phyloP scores from a whole-genome alignment of 345 rosid species.

The Moringa oleifera region DNA sequence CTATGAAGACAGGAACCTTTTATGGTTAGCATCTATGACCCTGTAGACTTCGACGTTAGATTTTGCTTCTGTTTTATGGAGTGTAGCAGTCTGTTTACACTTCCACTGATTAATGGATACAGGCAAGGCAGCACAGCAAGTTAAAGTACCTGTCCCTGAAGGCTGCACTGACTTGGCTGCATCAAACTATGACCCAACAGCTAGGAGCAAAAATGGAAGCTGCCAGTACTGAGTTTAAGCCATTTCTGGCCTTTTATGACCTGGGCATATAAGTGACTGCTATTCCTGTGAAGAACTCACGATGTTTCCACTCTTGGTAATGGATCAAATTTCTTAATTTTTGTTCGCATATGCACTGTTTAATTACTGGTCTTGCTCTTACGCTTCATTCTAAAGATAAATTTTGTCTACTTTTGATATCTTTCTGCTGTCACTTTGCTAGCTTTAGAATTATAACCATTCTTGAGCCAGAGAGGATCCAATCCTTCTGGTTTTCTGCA shows the following conservation, averaged over 20 bases:
- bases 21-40: conserved; percentile 41
- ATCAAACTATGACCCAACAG: conserved; percentile 78
- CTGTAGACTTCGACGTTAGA: background rate
- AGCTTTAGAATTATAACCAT: no score
- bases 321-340: no score
- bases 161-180: conserved; percentile 82
- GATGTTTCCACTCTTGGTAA: background rate
- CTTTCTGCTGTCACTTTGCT: no score
- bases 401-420: background rate
- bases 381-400: no score
- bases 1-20: conserved; percentile 63
- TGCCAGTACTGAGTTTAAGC: conserved; percentile 21
- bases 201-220: conserved; percentile 94
- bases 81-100: background rate
- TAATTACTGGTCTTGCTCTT: no score
- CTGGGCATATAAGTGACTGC: background rate
- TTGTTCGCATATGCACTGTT: no score
- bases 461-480: no score
- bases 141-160: conserved; percentile 65
- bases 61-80: background rate
- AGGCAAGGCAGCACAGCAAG: conserved; percentile 90
- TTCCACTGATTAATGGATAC: conserved; percentile 7
- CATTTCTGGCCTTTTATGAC: background rate
- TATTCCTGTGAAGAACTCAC: background rate
- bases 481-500: background rate